Conservation (phyloP, 768 basidiomycete species). For the Lenzites betulinus region DNA sequence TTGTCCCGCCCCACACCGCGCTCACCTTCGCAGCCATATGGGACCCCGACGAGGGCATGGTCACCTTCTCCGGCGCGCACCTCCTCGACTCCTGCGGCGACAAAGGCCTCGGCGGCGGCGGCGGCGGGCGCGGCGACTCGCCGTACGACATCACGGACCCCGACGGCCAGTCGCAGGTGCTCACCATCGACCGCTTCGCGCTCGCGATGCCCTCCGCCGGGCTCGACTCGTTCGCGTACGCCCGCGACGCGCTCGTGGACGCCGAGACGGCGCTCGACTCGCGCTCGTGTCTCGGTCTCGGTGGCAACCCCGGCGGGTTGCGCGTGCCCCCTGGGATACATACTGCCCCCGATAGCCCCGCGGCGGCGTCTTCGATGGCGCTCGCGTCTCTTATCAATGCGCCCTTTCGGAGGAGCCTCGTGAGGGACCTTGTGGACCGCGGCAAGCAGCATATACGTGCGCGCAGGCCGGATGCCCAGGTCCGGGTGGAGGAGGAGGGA, state of each 20-base stretch:
- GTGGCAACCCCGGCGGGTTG: conserved; percentile 8
- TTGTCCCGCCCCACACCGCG: conserved; percentile 55
- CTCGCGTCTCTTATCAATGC: conserved; percentile 17
- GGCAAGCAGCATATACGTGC: conserved; percentile 8
- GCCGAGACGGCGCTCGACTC: conserved; percentile 23
- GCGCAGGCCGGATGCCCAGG: conserved; percentile 1
- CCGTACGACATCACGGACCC: conserved; percentile 25
- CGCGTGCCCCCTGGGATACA: conserved; percentile 15
- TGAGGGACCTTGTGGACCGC: conserved; percentile 16
- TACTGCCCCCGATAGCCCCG: conserved; percentile 20
- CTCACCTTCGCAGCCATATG: conserved; percentile 62
- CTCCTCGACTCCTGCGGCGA: conserved; percentile 37
- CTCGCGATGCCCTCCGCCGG: conserved; percentile 16
- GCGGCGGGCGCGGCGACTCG: conserved; percentile 10
- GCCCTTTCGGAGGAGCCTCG: conserved; percentile 12
- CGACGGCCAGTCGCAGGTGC: conserved; percentile 29
- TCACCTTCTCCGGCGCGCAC: conserved; percentile 55
- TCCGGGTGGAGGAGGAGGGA: neutral
- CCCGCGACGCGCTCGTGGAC: conserved; percentile 25
- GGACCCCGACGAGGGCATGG: conserved; percentile 58
- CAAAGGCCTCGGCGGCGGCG: neutral
- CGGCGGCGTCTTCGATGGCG: conserved; percentile 24
- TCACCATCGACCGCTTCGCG: conserved; percentile 31
- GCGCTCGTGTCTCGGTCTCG: conserved; percentile 16
- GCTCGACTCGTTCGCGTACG: conserved; percentile 21